Evolutionary conservation across 257 asterid genomes (phyloP).

Genomic region (Ilex asprella): DNA sequence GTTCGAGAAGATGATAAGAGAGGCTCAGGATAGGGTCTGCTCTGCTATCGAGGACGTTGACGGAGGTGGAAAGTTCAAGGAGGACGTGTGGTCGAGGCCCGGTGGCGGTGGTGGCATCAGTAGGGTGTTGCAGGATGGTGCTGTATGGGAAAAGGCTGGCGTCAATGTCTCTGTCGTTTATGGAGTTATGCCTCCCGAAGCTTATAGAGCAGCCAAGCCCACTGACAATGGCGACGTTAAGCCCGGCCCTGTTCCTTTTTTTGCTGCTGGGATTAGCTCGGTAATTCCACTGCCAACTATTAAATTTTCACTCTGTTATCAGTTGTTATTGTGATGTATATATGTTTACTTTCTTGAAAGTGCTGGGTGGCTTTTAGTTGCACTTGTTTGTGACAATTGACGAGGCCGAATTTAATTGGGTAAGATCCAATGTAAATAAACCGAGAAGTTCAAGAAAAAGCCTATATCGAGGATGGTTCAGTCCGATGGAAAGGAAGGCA

Average conservation of each 20-base stretch:
- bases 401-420: too few relatives aligned
- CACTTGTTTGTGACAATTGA: too few relatives aligned
- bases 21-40: slow-evolving; percentile 74
- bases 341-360: too few relatives aligned
- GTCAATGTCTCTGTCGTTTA: slow-evolving; percentile 97
- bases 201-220: slow-evolving; percentile 94
- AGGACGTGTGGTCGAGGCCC: slow-evolving; percentile 95
- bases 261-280: slow-evolving; percentile 98
- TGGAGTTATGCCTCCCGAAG: slow-evolving; percentile 98
- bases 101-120: slow-evolving; percentile 99
- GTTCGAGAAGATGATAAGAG: slow-evolving; percentile 93
- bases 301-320: neutral
- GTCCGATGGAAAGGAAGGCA: too few relatives aligned
- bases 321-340: too few relatives aligned
- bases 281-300: slow-evolving; percentile 30
- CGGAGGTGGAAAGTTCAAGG: slow-evolving; percentile 67
- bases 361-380: too few relatives aligned
- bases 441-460: too few relatives aligned
- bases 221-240: slow-evolving; percentile 49
- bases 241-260: slow-evolving; percentile 85
- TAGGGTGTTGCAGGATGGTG: slow-evolving; percentile 90
- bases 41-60: slow-evolving; percentile 66
- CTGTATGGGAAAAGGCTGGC: slow-evolving; percentile 91
- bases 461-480: too few relatives aligned
- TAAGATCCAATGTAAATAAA: too few relatives aligned